Base-by-base conservation (phyloP, 2,329 filamentous ascomycete species). In the Tympanopsis confertula region DNA sequence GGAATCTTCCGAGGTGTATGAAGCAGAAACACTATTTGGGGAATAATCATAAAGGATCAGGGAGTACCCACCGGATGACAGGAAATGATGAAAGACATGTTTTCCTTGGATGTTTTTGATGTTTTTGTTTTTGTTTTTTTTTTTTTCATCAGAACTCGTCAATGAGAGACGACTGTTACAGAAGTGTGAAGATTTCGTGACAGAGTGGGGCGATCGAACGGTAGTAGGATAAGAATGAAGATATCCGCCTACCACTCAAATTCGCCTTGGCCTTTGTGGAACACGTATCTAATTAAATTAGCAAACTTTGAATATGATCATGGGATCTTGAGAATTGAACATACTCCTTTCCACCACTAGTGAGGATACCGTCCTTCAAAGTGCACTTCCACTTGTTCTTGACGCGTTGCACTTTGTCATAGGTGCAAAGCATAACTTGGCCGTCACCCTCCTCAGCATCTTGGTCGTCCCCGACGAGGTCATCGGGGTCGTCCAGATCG, bases 341-440 rank as follows among this genome's bases (percentile, higher is more conserved):
- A 12, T 33, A 33, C 30, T 98, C 91, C 62, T 86, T 94, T 48
- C 86, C 86, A 47, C 89, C 88, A 26, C 94, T 86, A 33, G 85
- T 94, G 47, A 98, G 70, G 14, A 98, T 85, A 15, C 91, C 91
- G 52, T 98, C 91, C 66, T 96, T 96, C 45, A 98, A 77, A 1
- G 86, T 88, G 63, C 91, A 98, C 83, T 98, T 98, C 83, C 83
- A 91, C 75, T 91, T 98, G 66, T 96, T 98, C 78, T 98, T 98
- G 52, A 96, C 91, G 35, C 91, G 75, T 63, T 96, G 89, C 7
- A 98, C 91, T 67, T 98, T 98, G 67, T 98, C 91, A 57, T 98
- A 98, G 56, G 94, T 95, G 67, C 91, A 98, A 29, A 98, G 78
- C 85, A 98, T 96, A 55, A 93, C 88, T 49, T 94, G 84, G 1